Conservation (phyloP, 257 asterid species). For the Salvia rosmarinus region DNA sequence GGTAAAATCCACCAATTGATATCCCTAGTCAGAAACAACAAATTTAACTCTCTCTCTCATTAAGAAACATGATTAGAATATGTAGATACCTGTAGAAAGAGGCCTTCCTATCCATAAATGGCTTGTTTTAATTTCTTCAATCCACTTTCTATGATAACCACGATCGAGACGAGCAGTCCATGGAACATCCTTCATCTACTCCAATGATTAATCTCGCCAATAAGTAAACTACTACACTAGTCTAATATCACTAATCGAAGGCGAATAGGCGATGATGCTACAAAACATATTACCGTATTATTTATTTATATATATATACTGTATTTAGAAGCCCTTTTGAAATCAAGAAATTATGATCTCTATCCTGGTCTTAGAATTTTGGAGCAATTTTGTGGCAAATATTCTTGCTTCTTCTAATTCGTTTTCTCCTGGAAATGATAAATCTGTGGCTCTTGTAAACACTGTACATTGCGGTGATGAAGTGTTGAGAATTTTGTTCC, state of each 20-base stretch:
- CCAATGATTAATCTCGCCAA: background rate
- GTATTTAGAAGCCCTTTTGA: constrained; percentile 44
- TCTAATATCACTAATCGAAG: background rate
- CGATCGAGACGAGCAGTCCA: constrained; percentile 68
- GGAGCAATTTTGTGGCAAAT: constrained; percentile 44
- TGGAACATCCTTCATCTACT: constrained; percentile 50
- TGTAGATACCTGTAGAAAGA: constrained; percentile 47
- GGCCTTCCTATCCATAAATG: constrained; percentile 46
- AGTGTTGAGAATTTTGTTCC: constrained; percentile 40
- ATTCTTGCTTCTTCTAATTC: constrained; percentile 51
- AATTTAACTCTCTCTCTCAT: background rate
- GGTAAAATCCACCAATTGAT: too few relatives aligned
- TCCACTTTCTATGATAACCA: constrained; percentile 63
- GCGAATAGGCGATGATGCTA: too few relatives aligned
- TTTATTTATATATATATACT: constrained; percentile 31
- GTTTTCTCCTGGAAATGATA: constrained; percentile 46
- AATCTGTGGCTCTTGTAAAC: constrained; percentile 60
- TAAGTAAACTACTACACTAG: background rate
- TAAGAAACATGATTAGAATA: background rate
- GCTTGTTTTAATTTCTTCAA: constrained; percentile 47
- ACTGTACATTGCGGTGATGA: constrained; percentile 42
- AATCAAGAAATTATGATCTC: constrained; percentile 36
- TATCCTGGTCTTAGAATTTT: constrained; percentile 12
- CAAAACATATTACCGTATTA: too few relatives aligned
- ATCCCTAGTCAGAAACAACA: too few relatives aligned